Evolutionary conservation across 108 stramenopile genomes (phyloP), one percentile per base, ranked within the genome.

Genomic region (Aurantiochytrium sp.): DNA sequence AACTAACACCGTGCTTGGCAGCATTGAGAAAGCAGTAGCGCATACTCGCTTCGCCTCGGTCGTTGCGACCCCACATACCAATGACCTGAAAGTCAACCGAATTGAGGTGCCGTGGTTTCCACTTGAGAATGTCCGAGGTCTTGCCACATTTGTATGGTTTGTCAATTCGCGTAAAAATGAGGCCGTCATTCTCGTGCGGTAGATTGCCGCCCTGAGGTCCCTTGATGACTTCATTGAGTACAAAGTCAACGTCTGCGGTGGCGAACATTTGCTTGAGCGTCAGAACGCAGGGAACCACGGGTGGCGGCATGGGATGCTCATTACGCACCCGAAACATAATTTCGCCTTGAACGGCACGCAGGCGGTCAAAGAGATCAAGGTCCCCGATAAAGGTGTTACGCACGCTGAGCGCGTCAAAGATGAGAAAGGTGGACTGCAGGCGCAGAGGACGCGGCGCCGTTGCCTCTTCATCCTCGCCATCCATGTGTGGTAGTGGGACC

Each of bases 251-350:
- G 28, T 83, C 73, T 5, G 8, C 6, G 18, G 10, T 83, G 43
- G 49, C 51, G 51, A 45, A 83, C 73, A 83, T 83, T 83, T 83
- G 73, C 28, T 83, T 83, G 23, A 83, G 49, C 23, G 73, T 83
- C 16, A 83, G 73, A 10, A 83, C 73, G 21, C 73, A 83, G 10
- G 73, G 73, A 53, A 53, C 16, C 43, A 83, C 45, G n/a, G 44
- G 49, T 12, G 44, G 49, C 23, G 44, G 49, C 5, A 45, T 53
- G 12, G 73, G 73, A 23, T 21, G 10, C 12, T 12, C 51, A 2
- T 10, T 14, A 5, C 73, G 73, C 12, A 83, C 51, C 10, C 51
- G 73, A 44, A 21, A n/a, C 73, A 83, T 83, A n/a, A 83, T 25
- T 28, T 83, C 73, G 23, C 73, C 73, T 44, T 83, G 73, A 21